Percentiles rank a stretch among this genome's conserved stretches.
phyloP scores from a whole-genome alignment of 78 protist species.

The Dictyostelium capitatum region DNA sequence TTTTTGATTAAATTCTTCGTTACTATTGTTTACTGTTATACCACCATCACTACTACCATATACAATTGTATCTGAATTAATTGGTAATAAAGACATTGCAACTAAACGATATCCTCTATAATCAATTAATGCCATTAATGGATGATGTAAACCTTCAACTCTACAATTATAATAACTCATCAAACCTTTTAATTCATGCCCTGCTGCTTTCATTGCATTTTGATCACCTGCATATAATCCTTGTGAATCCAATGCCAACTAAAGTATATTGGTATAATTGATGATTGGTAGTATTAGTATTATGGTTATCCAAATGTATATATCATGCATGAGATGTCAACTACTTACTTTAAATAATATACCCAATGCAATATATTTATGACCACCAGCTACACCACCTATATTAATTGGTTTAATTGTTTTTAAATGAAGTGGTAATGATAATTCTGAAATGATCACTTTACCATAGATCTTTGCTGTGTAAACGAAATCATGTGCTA shows the following conservation, averaged over 20 bases:
- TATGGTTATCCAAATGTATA: neutral
- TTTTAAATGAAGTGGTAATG: conserved; percentile 77
- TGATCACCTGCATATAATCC: conserved; percentile 84
- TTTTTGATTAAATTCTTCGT: conserved; percentile 36
- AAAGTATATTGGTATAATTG: neutral
- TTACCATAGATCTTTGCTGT: conserved; percentile 82
- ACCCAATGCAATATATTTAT: conserved; percentile 75
- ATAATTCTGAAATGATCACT: conserved; percentile 77
- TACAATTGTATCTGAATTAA: conserved; percentile 62
- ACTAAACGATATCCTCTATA: conserved; percentile 84
- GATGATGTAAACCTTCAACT: conserved; percentile 74
- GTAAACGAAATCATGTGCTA: conserved; percentile 87
- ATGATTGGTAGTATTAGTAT: neutral
- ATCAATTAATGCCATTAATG: conserved; percentile 88
- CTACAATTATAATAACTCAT: conserved; percentile 80
- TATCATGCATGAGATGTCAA: neutral
- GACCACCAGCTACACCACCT: conserved; percentile 91
- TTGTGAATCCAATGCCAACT: conserved; percentile 82
- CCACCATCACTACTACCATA: conserved; percentile 87
- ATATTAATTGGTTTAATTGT: conserved; percentile 80
- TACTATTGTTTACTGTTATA: conserved; percentile 55
- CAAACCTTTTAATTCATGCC: conserved; percentile 83
- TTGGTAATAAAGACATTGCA: conserved; percentile 81
- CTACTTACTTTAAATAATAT: conserved; percentile 77
- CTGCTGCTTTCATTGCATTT: conserved; percentile 87